Percentiles rank a stretch among this genome's conserved stretches.
Conservation (phyloP, 805 yeast genomes). For the Metschnikowia drakensbergensis region DNA sequence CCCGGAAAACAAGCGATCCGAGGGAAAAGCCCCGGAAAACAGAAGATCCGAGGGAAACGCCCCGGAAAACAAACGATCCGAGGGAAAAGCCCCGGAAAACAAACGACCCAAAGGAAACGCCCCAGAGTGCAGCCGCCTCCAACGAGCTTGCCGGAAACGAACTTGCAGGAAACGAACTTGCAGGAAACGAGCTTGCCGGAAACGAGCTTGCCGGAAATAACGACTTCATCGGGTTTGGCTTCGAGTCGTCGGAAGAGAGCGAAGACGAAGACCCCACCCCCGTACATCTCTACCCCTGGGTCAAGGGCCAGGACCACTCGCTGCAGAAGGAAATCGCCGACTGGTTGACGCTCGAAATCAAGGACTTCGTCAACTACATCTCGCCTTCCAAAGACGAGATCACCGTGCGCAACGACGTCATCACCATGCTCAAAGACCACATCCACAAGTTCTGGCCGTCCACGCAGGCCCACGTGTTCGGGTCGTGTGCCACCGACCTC, state of each 20-base stretch:
- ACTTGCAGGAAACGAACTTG: conserved; percentile 39
- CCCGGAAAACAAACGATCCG: conserved; percentile 1
- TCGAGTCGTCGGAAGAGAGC: conserved; percentile 40
- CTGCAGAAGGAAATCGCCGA: conserved; percentile 73
- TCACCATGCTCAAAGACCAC: conserved; percentile 53
- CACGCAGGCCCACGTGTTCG: conserved; percentile 81
- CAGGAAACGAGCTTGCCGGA: conserved; percentile 41
- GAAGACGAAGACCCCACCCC: conserved; percentile 9
- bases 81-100: conserved; percentile 6
- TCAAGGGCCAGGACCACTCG: conserved; percentile 71
- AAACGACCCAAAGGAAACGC: conserved; percentile 8
- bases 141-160: conserved; percentile 23
- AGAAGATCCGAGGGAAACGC: too few species aligned
- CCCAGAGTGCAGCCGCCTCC: conserved; percentile 5
- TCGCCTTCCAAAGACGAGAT: conserved; percentile 81
- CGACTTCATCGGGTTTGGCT: conserved; percentile 56
- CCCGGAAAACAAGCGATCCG: conserved; percentile 1
- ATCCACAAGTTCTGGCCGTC: conserved; percentile 66
- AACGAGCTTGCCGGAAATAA: conserved; percentile 44
- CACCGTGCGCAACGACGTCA: conserved; percentile 58
- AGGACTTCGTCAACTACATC: conserved; percentile 77
- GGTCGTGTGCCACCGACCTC: conserved; percentile 89
- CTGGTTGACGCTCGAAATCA: conserved; percentile 83
- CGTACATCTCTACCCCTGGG: conserved; percentile 58
- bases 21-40: conserved; percentile 1